These are phyloP conservation scores for Castanea crenata DNA, from an alignment of 306 rosid species.

Conservation along the genomic window DNA sequence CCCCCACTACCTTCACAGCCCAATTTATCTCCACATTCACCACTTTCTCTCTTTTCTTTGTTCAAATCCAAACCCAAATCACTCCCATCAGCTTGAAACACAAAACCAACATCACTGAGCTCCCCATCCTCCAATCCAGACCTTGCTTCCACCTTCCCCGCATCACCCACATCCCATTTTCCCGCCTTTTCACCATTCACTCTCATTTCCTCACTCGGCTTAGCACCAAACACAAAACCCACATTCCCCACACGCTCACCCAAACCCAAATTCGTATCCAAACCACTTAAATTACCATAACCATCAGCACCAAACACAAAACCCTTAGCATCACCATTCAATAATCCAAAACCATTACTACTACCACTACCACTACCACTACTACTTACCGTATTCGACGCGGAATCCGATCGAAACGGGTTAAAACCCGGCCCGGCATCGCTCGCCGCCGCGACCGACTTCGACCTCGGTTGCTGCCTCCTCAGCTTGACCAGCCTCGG, in stretches of 20 bases:
- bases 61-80: slow-evolving; percentile 24
- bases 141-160: slow-evolving; percentile 6
- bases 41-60: slow-evolving; percentile 21
- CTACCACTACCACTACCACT: slow-evolving; percentile 16
- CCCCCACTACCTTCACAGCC: slow-evolving; percentile 12
- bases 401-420: slow-evolving; percentile 34
- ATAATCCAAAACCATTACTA: slow-evolving; percentile 4
- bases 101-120: slow-evolving; percentile 24
- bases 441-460: slow-evolving; percentile 21
- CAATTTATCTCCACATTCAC: slow-evolving; percentile 17
- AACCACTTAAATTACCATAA: slow-evolving; percentile 29
- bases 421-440: slow-evolving; percentile 37
- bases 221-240: slow-evolving; percentile 44
- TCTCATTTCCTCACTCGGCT: slow-evolving; percentile 11
- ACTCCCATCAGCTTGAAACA: slow-evolving; percentile 30
- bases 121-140: slow-evolving; percentile 13
- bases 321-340: neutral
- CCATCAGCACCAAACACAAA: neutral
- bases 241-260: slow-evolving; percentile 11
- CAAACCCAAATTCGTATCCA: slow-evolving; percentile 24
- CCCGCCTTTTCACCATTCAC: slow-evolving; percentile 9
- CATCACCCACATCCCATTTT: slow-evolving; percentile 21
- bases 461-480: slow-evolving; percentile 58
- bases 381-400: slow-evolving; percentile 13
- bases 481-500: slow-evolving; percentile 64